phyloP scores from a whole-genome alignment of 805 yeast genomes.

The Metschnikowia kofuensis region DNA sequence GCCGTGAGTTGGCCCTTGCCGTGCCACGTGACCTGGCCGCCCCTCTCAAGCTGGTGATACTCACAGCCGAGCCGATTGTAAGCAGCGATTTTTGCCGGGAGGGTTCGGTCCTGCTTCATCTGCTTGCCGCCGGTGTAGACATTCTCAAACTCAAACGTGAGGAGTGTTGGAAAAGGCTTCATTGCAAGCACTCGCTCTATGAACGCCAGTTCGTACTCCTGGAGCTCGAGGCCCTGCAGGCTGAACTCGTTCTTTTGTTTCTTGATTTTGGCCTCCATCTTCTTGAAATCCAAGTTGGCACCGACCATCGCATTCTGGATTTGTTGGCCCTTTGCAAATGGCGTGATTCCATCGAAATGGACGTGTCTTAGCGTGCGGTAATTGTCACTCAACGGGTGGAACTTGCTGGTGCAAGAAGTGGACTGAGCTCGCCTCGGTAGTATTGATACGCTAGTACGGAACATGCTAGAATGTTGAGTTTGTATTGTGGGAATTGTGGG shows the following conservation, averaged over 20 bases:
- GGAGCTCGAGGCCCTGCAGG: slow-evolving; percentile 39
- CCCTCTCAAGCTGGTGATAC: slow-evolving; percentile 78
- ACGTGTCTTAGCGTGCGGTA: slow-evolving; percentile 38
- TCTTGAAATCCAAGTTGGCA: slow-evolving; percentile 57
- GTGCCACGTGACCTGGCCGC: slow-evolving; percentile 96
- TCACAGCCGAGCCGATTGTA: slow-evolving; percentile 46
- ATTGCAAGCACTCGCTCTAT: slow-evolving; percentile 37
- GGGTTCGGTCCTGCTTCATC: slow-evolving; percentile 52
- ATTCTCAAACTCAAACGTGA: slow-evolving; percentile 82
- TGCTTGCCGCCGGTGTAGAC: slow-evolving; percentile 92
- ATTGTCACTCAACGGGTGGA: slow-evolving; percentile 31
- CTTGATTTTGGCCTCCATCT: slow-evolving; percentile 47
- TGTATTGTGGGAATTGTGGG: background rate
- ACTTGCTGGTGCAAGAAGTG: slow-evolving; percentile 20
- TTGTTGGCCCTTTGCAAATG: slow-evolving; percentile 45
- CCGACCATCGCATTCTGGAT: slow-evolving; percentile 57
- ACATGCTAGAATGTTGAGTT: background rate
- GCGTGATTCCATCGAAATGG: slow-evolving; percentile 41
- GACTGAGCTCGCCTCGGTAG: slow-evolving; percentile 14
- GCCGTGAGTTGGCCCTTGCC: slow-evolving; percentile 93
- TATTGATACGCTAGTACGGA: background rate
- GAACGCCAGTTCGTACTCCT: slow-evolving; percentile 46
- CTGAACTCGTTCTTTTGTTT: slow-evolving; percentile 37
- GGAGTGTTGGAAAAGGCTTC: slow-evolving; percentile 63
- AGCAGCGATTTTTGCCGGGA: slow-evolving; percentile 22